Conservation (phyloP, 345 rosid species). For the Raphanus raphanistrum region DNA sequence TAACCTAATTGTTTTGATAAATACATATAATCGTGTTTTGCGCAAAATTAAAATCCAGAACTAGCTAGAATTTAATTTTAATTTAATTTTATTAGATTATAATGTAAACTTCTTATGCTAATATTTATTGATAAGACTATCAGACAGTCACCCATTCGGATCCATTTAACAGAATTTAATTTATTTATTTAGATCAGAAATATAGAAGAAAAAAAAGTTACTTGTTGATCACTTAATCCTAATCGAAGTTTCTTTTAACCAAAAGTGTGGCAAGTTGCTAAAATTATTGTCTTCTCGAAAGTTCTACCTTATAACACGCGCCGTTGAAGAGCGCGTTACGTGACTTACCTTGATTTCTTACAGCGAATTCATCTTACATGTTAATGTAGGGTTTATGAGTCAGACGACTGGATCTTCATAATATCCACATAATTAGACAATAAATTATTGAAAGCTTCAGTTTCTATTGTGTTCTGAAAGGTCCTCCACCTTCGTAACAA, state of each 20-base stretch:
- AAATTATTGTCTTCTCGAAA: constrained; percentile 1
- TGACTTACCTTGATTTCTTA: constrained; percentile 1
- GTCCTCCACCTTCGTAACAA: constrained; percentile 1
- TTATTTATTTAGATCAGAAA: background rate
- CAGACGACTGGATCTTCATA: background rate
- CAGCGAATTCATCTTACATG: background rate
- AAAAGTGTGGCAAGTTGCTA: constrained; percentile 16
- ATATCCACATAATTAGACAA: background rate
- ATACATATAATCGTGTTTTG: background rate
- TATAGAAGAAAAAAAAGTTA: background rate
- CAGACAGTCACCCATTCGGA: background rate
- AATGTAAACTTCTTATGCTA: background rate
- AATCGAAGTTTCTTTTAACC: background rate
- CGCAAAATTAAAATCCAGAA: background rate
- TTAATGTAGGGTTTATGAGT: background rate
- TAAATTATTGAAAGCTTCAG: background rate
- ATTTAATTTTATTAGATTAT: background rate
- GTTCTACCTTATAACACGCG: background rate
- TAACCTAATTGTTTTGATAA: too few species aligned
- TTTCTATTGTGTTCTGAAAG: background rate
- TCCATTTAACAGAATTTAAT: background rate
- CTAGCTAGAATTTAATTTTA: background rate
- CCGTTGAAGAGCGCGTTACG: background rate
- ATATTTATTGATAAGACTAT: background rate
- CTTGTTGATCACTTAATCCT: background rate